Conservation (phyloP, 2,329 filamentous ascomycete genomes). For the Ceratocystis albifundus region DNA sequence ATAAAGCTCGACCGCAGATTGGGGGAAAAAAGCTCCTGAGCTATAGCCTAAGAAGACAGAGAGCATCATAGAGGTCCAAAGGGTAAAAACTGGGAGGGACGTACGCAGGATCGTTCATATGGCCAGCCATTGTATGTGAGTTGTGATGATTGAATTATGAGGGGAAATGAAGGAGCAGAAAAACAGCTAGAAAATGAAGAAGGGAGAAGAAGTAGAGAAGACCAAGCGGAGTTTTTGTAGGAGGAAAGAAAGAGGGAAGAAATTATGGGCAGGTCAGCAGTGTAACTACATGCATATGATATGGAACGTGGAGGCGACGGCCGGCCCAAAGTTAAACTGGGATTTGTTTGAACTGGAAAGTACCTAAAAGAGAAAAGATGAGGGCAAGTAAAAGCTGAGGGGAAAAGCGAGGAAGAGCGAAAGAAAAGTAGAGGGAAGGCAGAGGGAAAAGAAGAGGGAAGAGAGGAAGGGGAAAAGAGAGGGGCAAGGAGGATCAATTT, state of each 20-base stretch:
- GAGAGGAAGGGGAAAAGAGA: constrained; percentile 4
- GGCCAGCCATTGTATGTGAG: constrained; percentile 21
- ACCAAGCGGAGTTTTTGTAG: constrained; percentile 5
- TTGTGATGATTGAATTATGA: background rate
- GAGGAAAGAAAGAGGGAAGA: constrained; percentile 15
- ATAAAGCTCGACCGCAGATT: constrained; percentile 15
- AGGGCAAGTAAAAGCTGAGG: background rate
- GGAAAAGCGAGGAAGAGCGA: constrained; percentile 7
- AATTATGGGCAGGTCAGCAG: constrained; percentile 19
- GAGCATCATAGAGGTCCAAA: background rate
- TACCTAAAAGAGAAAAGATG: background rate
- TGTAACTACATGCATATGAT: constrained; percentile 17
- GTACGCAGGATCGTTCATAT: constrained; percentile 23
- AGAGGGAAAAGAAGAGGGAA: background rate
- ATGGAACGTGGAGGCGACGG: constrained; percentile 19
- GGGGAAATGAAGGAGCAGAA: background rate
- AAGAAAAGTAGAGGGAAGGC: constrained; percentile 10
- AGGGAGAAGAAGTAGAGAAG: background rate
- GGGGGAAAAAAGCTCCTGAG: background rate
- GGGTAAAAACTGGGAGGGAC: constrained; percentile 5
- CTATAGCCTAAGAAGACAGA: constrained; percentile 15
- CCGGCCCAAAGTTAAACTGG: constrained; percentile 12
- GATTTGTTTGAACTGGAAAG: constrained; percentile 5
- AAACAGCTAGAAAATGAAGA: constrained; percentile 11
- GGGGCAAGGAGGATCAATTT: constrained; percentile 19